A percentile compares a stretch with the other conserved stretches of the same genome.
phyloP scores from a whole-genome alignment of 2,329 filamentous ascomycete genomes.

The Hymenoscyphus fraxineus region DNA sequence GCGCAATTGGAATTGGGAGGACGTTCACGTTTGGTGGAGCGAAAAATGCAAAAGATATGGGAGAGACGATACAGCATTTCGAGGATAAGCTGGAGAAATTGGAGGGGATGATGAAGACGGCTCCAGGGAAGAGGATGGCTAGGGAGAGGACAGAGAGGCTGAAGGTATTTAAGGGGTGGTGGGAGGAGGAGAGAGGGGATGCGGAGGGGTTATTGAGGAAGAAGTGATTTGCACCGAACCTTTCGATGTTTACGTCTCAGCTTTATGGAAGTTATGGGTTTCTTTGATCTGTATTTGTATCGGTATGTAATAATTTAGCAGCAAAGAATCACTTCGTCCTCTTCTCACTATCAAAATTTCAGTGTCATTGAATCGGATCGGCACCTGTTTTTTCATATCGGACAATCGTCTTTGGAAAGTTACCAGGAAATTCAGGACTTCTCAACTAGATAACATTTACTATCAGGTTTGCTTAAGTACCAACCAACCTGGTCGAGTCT shows the following conservation, averaged over 20 bases:
- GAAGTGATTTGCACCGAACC: slow-evolving; percentile 16
- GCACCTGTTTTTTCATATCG: too few relatives aligned
- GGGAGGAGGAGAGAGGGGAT: slow-evolving; percentile 46
- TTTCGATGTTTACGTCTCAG: neutral
- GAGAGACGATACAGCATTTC: slow-evolving; percentile 69
- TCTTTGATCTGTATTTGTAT: neutral
- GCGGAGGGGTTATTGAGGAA: slow-evolving; percentile 29
- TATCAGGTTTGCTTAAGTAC: too few relatives aligned
- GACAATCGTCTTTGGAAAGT: too few relatives aligned
- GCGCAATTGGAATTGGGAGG: slow-evolving; percentile 78
- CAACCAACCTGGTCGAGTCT: too few relatives aligned
- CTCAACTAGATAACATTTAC: too few relatives aligned
- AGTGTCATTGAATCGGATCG: neutral
- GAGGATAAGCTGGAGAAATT: slow-evolving; percentile 71
- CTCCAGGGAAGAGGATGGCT: slow-evolving; percentile 50
- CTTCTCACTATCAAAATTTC: neutral
- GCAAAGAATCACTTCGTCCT: neutral
- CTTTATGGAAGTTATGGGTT: neutral
- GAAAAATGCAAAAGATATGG: slow-evolving; percentile 52
- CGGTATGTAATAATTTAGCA: neutral
- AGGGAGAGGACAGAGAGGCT: slow-evolving; percentile 51
- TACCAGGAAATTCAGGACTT: too few relatives aligned
- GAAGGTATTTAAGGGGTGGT: slow-evolving; percentile 53
- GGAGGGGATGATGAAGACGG: slow-evolving; percentile 60
- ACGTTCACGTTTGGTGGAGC: slow-evolving; percentile 76